These are phyloP conservation scores for Furcasterigmium furcatum DNA, from an alignment of 2,329 filamentous ascomycete species.

Conservation along the genomic window DNA sequence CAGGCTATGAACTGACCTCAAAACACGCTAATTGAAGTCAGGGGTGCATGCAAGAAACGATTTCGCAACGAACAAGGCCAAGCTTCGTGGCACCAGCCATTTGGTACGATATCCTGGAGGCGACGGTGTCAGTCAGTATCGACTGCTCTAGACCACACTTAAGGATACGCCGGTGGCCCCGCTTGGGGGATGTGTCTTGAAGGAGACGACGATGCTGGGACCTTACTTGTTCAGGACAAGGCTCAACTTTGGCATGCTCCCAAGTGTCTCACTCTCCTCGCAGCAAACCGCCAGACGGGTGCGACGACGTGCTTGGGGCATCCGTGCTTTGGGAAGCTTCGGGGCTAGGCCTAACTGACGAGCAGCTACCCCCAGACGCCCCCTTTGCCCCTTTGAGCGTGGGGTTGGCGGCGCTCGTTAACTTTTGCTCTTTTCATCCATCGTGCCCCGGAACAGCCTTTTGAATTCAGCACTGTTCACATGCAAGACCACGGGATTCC, in stretches of 20 bases:
- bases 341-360: no score
- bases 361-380: background rate
- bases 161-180: background rate
- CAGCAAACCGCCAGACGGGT: no score
- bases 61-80: background rate
- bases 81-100: background rate
- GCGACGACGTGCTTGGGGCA: no score
- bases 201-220: no score
- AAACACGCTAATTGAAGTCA: no score
- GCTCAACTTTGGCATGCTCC: no score
- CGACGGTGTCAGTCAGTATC: background rate
- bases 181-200: no score
- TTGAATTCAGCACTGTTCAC: background rate
- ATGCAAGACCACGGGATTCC: background rate
- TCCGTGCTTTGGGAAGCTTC: no score
- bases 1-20: no score
- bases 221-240: no score
- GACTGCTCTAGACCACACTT: background rate
- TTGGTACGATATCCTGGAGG: background rate
- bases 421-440: conserved; percentile 10
- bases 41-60: background rate
- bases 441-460: conserved; percentile 4
- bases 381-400: conserved; percentile 3
- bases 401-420: conserved; percentile 9
- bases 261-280: no score